Evolutionary conservation across 192 early-diverging fungal genomes (phyloP).

Genomic region (Entrophospora sp.): DNA sequence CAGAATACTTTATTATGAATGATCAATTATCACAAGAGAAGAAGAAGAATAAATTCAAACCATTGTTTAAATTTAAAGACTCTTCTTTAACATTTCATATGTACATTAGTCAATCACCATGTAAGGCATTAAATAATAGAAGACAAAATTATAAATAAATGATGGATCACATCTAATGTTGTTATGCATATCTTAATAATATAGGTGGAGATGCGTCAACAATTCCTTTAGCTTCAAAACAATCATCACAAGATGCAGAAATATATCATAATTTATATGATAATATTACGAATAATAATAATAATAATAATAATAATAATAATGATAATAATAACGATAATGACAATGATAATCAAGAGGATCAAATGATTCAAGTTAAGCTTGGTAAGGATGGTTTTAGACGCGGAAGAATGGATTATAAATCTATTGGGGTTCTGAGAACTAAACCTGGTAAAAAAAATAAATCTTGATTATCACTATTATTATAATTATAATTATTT

Average conservation of each 20-base stretch:
- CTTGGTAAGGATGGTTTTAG: constrained; percentile 23
- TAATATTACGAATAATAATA: neutral
- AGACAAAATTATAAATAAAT: too few species aligned
- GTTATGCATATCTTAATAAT: too few species aligned
- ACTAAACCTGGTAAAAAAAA: constrained; percentile 80
- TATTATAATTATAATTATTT: neutral
- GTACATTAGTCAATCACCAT: constrained; percentile 72
- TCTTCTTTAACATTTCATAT: constrained; percentile 46
- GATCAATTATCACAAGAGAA: neutral
- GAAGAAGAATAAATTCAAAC: constrained; percentile 19
- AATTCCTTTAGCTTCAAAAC: constrained; percentile 32
- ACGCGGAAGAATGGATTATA: constrained; percentile 57
- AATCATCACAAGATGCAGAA: neutral
- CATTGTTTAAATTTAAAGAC: constrained; percentile 17
- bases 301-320: neutral
- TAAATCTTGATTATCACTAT: neutral
- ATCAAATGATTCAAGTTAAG: neutral
- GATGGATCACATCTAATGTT: too few species aligned
- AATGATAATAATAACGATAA: neutral
- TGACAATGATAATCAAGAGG: neutral
- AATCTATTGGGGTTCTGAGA: constrained; percentile 49
- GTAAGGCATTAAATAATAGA: too few species aligned
- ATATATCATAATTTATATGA: neutral
- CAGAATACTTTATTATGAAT: constrained; percentile 17
- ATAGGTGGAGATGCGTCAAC: constrained; percentile 77